Conservation (phyloP, 2,329 filamentous ascomycete genomes). For the Alternaria angustiovoidea region DNA sequence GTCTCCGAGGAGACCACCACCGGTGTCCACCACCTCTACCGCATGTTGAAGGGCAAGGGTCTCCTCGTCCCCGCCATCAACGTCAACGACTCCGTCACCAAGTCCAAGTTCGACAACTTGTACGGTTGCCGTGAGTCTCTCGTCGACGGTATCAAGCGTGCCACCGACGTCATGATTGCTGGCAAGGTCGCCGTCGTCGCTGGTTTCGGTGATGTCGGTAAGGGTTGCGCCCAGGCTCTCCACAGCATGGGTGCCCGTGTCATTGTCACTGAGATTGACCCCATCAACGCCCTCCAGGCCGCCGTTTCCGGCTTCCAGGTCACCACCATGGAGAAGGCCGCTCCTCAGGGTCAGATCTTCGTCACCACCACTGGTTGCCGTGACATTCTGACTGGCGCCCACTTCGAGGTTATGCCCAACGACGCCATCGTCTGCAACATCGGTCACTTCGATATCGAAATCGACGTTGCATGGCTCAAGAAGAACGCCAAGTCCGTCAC, state of each 20-base stretch:
- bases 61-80: constrained; percentile 95
- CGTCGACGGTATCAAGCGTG: constrained; percentile 99
- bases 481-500: constrained; percentile 89
- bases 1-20: constrained; percentile 99
- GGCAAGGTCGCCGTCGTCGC: constrained; percentile 98
- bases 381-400: constrained; percentile 89
- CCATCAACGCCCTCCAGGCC: constrained; percentile 99
- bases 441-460: constrained; percentile 99
- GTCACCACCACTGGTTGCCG: constrained; percentile 99
- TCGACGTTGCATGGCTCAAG: constrained; percentile 99
- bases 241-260: constrained; percentile 97
- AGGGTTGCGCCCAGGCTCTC: constrained; percentile 96
- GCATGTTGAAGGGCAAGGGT: constrained; percentile 80
- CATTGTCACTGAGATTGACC: constrained; percentile 95
- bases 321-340: constrained; percentile 97
- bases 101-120: constrained; percentile 99
- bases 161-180: constrained; percentile 99
- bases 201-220: constrained; percentile 98
- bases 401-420: constrained; percentile 96
- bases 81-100: constrained; percentile 99
- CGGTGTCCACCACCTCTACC: constrained; percentile 98
- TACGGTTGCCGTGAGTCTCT: constrained; percentile 99
- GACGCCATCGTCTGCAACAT: constrained; percentile 99
- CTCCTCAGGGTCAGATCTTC: constrained; percentile 90
- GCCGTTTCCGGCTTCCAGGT: constrained; percentile 98